These are phyloP conservation scores for Fagus crenata DNA, from an alignment of 306 rosid species.

Conservation along the genomic window DNA sequence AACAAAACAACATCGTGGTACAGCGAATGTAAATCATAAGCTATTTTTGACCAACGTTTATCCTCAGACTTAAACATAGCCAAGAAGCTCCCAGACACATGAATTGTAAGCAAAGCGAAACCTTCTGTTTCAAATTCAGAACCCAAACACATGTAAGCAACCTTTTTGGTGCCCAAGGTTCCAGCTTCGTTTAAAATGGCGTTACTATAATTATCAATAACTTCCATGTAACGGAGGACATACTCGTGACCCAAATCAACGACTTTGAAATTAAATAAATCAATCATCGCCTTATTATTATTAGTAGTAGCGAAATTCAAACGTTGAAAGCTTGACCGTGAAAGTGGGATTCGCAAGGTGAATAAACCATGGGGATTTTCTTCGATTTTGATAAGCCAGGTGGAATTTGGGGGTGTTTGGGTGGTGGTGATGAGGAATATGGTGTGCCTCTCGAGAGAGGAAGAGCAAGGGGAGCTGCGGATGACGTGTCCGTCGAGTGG, in stretches of 20 bases:
- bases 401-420: conserved; percentile 5
- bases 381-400: conserved; percentile 52
- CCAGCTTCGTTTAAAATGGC: conserved; percentile 36
- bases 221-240: conserved; percentile 31
- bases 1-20: conserved; percentile 68
- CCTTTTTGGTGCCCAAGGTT: conserved; percentile 65
- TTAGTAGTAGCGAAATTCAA: conserved; percentile 24
- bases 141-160: conserved; percentile 44
- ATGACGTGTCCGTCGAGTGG: conserved; percentile 32
- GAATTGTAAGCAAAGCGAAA: conserved; percentile 64
- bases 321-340: too few species aligned
- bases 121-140: conserved; percentile 14
- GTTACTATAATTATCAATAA: conserved; percentile 1
- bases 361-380: conserved; percentile 9
- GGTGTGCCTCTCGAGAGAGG: conserved; percentile 44
- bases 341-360: too few species aligned
- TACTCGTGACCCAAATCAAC: conserved; percentile 56
- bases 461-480: conserved; percentile 39
- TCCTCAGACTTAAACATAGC: conserved; percentile 58
- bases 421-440: conserved; percentile 30
- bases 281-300: conserved; percentile 17
- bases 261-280: conserved; percentile 33
- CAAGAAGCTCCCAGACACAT: conserved; percentile 64
- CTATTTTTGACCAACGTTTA: conserved; percentile 53
- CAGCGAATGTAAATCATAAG: conserved; percentile 54